Conservation (phyloP, 225 moss, liverwort and hornwort species). For the Marchantia polymorpha region DNA sequence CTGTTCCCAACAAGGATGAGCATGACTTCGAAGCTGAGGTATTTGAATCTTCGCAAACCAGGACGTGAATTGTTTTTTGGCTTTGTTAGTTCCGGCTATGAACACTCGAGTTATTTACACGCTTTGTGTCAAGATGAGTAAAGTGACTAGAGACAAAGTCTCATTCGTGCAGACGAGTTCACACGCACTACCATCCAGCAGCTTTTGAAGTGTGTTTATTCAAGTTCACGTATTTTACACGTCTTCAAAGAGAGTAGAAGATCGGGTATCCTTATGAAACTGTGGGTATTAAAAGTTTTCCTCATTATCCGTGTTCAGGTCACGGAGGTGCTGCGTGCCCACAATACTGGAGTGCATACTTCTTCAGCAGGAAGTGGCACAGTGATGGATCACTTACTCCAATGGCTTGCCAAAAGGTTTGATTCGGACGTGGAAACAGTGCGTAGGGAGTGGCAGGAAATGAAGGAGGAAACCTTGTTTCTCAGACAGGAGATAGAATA, state of each 20-base stretch:
- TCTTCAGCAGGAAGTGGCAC: slow-evolving; percentile 17
- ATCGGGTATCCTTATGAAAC: too few species aligned
- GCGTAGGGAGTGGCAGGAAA: slow-evolving; percentile 29
- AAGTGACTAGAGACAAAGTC: neutral
- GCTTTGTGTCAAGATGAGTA: too few species aligned
- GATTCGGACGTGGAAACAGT: slow-evolving; percentile 31
- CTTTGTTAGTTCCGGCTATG: too few species aligned
- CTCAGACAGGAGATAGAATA: slow-evolving; percentile 21
- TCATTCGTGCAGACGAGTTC: neutral
- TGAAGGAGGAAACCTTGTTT: slow-evolving; percentile 25
- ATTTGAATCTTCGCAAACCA: too few species aligned
- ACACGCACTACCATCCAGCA: neutral
- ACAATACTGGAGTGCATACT: slow-evolving; percentile 17
- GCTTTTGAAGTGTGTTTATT: neutral
- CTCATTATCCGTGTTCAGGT: slow-evolving; percentile 8
- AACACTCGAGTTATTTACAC: too few species aligned
- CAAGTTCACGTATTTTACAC: neutral
- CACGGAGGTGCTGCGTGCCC: slow-evolving; percentile 26
- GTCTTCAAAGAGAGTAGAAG: too few species aligned
- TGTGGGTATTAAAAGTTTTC: neutral
- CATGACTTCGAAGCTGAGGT: slow-evolving; percentile 29
- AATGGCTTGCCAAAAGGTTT: slow-evolving; percentile 31
- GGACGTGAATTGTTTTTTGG: too few species aligned
- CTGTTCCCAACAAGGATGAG: slow-evolving; percentile 25
- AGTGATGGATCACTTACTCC: slow-evolving; percentile 25